Evolutionary conservation across 2,329 filamentous ascomycete genomes (phyloP).

Genomic region (Didymella keratinophila): DNA sequence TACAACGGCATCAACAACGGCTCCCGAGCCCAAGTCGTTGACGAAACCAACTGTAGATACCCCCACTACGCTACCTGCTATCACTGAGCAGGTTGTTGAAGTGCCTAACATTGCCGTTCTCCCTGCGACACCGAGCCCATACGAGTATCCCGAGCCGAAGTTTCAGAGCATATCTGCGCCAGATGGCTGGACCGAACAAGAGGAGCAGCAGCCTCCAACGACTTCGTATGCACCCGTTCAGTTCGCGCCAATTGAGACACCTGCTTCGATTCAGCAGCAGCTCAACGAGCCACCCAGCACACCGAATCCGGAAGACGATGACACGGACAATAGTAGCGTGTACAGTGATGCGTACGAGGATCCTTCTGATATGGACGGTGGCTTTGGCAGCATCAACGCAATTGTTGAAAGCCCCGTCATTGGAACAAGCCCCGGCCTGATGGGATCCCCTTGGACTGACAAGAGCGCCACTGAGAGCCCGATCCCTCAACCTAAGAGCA

Average conservation of each 20-base stretch:
- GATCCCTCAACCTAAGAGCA: constrained; percentile 26
- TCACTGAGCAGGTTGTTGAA: constrained; percentile 25
- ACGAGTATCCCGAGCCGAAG: constrained; percentile 36
- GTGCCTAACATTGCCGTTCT: constrained; percentile 48
- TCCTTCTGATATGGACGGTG: constrained; percentile 69
- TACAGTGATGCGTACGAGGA: constrained; percentile 84
- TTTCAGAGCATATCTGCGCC: constrained; percentile 41
- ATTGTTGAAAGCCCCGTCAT: constrained; percentile 68
- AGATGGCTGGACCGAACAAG: constrained; percentile 44
- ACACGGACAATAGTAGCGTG: constrained; percentile 58
- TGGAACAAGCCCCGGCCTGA: constrained; percentile 31
- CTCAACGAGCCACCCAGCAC: constrained; percentile 12
- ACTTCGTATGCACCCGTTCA: constrained; percentile 3
- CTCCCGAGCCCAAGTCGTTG: constrained; percentile 42
- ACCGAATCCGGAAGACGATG: constrained; percentile 24
- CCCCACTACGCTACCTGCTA: constrained; percentile 14
- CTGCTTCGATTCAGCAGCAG: constrained; percentile 13
- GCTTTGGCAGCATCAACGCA: constrained; percentile 76
- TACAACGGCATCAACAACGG: constrained; percentile 22
- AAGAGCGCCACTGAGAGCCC: constrained; percentile 24
- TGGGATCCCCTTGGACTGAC: constrained; percentile 38
- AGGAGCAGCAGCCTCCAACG: constrained; percentile 19
- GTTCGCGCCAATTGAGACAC: constrained; percentile 16
- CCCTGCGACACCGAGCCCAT: constrained; percentile 47
- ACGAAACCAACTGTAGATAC: constrained; percentile 28